These are phyloP conservation scores for Sicyos edulis DNA, from an alignment of 306 rosid genomes.

Conservation along the genomic window DNA sequence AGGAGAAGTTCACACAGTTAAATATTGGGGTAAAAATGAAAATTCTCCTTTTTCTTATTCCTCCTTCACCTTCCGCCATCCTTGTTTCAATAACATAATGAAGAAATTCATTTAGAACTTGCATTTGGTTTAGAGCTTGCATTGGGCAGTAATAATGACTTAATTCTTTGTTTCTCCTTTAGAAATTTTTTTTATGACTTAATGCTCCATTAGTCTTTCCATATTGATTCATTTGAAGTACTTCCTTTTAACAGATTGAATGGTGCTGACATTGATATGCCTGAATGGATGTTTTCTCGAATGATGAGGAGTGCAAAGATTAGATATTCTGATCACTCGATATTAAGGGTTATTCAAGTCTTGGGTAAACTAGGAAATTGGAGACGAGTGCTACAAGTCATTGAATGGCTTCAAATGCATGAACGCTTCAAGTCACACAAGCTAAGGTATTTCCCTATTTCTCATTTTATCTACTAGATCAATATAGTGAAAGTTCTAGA, in stretches of 20 bases:
- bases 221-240: conserved; percentile 26
- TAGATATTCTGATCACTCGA: conserved; percentile 74
- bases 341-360: conserved; percentile 66
- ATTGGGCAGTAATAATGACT: neutral
- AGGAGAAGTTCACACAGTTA: neutral
- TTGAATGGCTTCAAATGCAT: conserved; percentile 93
- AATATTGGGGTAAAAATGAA: neutral
- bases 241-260: conserved; percentile 58
- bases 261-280: conserved; percentile 79
- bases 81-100: neutral
- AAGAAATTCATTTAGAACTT: neutral
- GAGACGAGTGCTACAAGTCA: conserved; percentile 81
- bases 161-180: no score
- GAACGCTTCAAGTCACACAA: conserved; percentile 75
- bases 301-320: conserved; percentile 82
- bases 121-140: neutral
- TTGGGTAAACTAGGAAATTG: conserved; percentile 85
- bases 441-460: conserved; percentile 41
- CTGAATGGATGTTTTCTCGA: conserved; percentile 89
- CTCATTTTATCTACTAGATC: conserved; percentile 11
- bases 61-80: neutral
- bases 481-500: neutral
- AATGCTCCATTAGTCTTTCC: conserved; percentile 10
- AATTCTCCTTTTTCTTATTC: neutral
- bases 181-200: neutral